Evolutionary conservation across 768 basidiomycete genomes (phyloP).

Genomic region (Amylocystis lapponica): DNA sequence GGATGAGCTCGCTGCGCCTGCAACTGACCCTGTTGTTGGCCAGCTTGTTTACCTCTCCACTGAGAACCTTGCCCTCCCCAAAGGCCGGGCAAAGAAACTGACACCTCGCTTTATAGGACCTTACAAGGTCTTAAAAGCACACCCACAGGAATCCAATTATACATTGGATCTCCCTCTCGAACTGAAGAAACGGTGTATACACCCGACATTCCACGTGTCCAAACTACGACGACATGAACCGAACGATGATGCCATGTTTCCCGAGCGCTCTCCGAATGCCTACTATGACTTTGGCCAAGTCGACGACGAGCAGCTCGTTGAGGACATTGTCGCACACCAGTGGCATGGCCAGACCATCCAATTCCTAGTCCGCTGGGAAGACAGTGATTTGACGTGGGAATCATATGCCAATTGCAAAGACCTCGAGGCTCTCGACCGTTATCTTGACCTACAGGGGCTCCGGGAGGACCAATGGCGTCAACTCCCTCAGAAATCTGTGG

Average conservation of each 20-base stretch:
- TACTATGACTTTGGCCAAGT: slow-evolving; percentile 32
- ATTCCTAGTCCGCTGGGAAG: too few species aligned
- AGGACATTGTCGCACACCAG: slow-evolving; percentile 24
- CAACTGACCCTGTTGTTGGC: slow-evolving; percentile 14
- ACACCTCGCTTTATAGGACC: slow-evolving; percentile 35
- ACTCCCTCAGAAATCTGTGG: too few species aligned
- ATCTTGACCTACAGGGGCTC: too few species aligned
- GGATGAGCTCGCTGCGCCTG: too few species aligned
- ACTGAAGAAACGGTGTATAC: slow-evolving; percentile 22
- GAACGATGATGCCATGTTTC: slow-evolving; percentile 32
- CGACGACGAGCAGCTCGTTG: slow-evolving; percentile 31
- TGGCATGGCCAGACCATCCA: too few species aligned
- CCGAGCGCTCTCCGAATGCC: slow-evolving; percentile 18
- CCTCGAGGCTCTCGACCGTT: too few species aligned
- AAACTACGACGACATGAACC: slow-evolving; percentile 23
- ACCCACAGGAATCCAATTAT: slow-evolving; percentile 22
- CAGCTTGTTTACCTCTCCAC: slow-evolving; percentile 32
- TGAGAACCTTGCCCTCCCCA: slow-evolving; percentile 29
- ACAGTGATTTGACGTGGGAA: too few species aligned
- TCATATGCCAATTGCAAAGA: too few species aligned
- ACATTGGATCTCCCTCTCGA: slow-evolving; percentile 25
- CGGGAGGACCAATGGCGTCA: too few species aligned
- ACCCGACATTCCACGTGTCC: slow-evolving; percentile 31
- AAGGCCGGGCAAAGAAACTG: slow-evolving; percentile 29
- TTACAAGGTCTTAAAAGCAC: slow-evolving; percentile 15